Evolutionary conservation across 129 eudicot species (phyloP).

Genomic region (Flaveria linearis): DNA sequence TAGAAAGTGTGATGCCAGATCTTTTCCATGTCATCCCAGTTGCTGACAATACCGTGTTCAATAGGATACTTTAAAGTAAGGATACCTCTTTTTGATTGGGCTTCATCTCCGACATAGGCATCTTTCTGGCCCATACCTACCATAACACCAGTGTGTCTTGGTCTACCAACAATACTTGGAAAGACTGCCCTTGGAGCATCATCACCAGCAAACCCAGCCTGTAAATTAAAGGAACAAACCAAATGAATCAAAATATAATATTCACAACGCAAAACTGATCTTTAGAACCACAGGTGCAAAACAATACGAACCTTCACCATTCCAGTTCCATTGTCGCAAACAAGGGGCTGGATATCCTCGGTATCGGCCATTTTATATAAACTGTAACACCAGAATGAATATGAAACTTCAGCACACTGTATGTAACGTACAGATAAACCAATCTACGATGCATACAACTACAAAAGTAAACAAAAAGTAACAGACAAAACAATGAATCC

Average conservation of each 20-base stretch:
- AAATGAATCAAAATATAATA: neutral
- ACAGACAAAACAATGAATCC: neutral
- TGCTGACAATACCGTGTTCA: slow-evolving; percentile 81
- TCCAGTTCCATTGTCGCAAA: slow-evolving; percentile 78
- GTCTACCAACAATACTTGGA: slow-evolving; percentile 79
- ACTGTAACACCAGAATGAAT: slow-evolving; percentile 29
- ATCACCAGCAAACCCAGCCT: slow-evolving; percentile 91
- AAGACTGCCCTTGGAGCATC: slow-evolving; percentile 88
- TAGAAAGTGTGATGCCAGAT: slow-evolving; percentile 92
- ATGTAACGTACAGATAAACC: neutral
- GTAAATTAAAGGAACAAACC: neutral
- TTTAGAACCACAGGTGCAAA: no score
- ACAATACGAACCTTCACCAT: slow-evolving; percentile 61
- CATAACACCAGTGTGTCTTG: slow-evolving; percentile 78
- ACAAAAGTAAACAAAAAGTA: neutral
- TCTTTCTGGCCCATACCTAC: slow-evolving; percentile 79
- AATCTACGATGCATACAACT: neutral
- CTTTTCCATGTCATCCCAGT: slow-evolving; percentile 95
- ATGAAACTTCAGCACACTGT: neutral
- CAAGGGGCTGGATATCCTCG: slow-evolving; percentile 81
- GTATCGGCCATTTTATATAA: slow-evolving; percentile 61
- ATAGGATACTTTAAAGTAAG: slow-evolving; percentile 79
- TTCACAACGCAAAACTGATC: neutral
- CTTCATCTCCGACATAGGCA: slow-evolving; percentile 82
- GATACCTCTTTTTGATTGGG: slow-evolving; percentile 83